A percentile compares a stretch with the other conserved stretches of the same genome.
Conservation (phyloP, 768 basidiomycete genomes). For the Leccinum disarticulatum region DNA sequence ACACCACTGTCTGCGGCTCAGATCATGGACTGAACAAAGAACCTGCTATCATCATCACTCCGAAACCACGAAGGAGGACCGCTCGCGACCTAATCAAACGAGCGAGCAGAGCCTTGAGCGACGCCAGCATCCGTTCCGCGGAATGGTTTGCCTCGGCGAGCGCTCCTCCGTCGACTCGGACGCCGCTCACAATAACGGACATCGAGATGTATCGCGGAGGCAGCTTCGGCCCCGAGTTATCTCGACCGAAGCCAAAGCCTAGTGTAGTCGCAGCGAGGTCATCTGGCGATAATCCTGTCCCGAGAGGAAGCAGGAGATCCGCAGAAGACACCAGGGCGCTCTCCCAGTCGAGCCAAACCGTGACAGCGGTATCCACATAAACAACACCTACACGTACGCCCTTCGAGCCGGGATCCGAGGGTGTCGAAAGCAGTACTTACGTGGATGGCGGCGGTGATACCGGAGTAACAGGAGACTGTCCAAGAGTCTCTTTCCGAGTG, state of each 20-base stretch:
- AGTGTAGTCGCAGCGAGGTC: neutral
- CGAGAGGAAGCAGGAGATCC: conserved; percentile 3
- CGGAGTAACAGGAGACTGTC: conserved; percentile 7
- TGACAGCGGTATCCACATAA: conserved; percentile 34
- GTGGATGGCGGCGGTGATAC: conserved; percentile 20
- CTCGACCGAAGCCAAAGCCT: neutral
- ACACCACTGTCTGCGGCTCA: conserved; percentile 3
- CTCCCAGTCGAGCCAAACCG: neutral
- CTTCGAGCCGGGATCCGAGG: conserved; percentile 26
- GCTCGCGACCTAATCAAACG: conserved; percentile 19
- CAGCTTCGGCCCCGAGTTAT: conserved; percentile 4
- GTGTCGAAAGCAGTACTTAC: neutral
- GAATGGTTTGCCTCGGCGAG: conserved; percentile 31
- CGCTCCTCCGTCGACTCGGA: conserved; percentile 9
- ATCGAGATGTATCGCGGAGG: conserved; percentile 31
- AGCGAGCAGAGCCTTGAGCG: conserved; percentile 25
- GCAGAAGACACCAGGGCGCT: conserved; percentile 1
- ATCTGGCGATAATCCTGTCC: conserved; percentile 1
- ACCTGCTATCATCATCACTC: conserved; percentile 8
- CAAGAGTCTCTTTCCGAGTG: neutral
- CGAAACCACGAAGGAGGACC: conserved; percentile 13
- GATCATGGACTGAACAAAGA: neutral
- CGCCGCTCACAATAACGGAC: conserved; percentile 19
- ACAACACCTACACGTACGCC: conserved; percentile 35
- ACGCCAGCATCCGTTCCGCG: conserved; percentile 31